Evolutionary conservation across 208 protist genomes (phyloP).

Genomic region (Leishmania lainsoni): DNA sequence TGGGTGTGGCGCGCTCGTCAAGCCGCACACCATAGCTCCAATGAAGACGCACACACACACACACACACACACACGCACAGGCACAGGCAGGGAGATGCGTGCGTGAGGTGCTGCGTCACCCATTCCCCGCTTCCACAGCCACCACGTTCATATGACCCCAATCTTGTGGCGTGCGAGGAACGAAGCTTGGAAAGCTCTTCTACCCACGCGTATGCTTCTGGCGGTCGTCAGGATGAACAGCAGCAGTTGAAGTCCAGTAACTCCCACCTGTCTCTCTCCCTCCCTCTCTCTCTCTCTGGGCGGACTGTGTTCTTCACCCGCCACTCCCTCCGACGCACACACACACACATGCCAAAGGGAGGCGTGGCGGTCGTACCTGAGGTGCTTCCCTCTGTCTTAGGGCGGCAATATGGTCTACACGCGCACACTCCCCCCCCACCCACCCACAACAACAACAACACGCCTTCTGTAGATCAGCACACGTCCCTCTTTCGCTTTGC

Average conservation of each 20-base stretch:
- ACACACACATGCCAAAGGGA: background rate
- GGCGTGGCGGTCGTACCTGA: background rate
- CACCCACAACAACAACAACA: too few relatives aligned
- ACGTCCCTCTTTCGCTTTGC: too few relatives aligned
- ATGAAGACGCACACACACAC: background rate
- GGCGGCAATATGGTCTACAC: background rate
- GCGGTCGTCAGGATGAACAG: too few relatives aligned
- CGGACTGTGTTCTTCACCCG: too few relatives aligned
- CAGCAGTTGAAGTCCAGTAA: background rate
- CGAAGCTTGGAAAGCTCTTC: too few relatives aligned
- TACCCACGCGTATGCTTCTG: too few relatives aligned
- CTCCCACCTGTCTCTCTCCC: background rate
- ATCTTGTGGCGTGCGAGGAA: too few relatives aligned
- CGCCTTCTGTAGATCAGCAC: too few relatives aligned
- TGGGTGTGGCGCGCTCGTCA: background rate
- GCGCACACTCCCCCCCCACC: background rate
- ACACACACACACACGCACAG: constrained; percentile 7
- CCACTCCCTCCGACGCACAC: background rate
- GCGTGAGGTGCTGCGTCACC: background rate
- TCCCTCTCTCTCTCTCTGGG: too few relatives aligned
- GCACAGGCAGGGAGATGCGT: background rate
- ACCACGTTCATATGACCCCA: background rate
- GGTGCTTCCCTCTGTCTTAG: background rate
- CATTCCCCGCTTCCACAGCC: background rate
- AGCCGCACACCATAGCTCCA: background rate